A percentile compares a stretch with the other conserved stretches of the same genome.
These are phyloP conservation scores for Penicillium fimorum DNA, from an alignment of 495 filamentous ascomycete genomes.

Conservation along the genomic window DNA sequence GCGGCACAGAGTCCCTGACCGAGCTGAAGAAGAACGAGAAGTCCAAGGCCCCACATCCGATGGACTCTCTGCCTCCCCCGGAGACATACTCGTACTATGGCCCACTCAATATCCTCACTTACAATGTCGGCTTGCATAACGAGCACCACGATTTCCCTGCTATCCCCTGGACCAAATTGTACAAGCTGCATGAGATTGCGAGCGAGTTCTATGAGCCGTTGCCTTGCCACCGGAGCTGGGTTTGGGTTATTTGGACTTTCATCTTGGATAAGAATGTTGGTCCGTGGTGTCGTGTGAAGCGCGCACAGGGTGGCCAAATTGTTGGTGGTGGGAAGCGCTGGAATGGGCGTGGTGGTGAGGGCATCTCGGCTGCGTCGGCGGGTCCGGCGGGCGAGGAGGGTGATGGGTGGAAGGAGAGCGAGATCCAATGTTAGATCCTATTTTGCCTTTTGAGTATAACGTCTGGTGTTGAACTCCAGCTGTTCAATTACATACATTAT, in stretches of 20 bases:
- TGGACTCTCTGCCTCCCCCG: conserved; percentile 59
- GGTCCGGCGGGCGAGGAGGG: conserved; percentile 38
- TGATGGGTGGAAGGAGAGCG: conserved; percentile 52
- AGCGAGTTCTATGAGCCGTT: conserved; percentile 89
- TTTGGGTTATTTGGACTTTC: conserved; percentile 91
- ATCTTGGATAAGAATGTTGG: conserved; percentile 85
- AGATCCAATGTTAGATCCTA: conserved; percentile 42
- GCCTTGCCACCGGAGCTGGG: conserved; percentile 86
- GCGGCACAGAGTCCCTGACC: conserved; percentile 55
- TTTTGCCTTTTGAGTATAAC: neutral
- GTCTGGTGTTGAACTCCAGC: conserved; percentile 5
- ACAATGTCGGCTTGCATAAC: conserved; percentile 96
- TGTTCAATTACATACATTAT: neutral
- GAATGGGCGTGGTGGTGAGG: conserved; percentile 44
- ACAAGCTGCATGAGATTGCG: conserved; percentile 72
- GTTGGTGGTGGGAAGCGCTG: conserved; percentile 47
- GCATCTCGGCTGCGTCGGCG: conserved; percentile 42
- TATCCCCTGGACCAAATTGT: conserved; percentile 87
- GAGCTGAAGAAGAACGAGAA: conserved; percentile 33
- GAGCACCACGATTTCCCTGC: conserved; percentile 99
- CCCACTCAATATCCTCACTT: conserved; percentile 84
- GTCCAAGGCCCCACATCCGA: conserved; percentile 37
- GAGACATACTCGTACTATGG: conserved; percentile 99
- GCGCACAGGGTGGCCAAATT: conserved; percentile 74
- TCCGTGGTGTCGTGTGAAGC: conserved; percentile 89